These are phyloP conservation scores for Diaporthe sp. DNA, from an alignment of 2,329 filamentous ascomycete species.

Conservation along the genomic window DNA sequence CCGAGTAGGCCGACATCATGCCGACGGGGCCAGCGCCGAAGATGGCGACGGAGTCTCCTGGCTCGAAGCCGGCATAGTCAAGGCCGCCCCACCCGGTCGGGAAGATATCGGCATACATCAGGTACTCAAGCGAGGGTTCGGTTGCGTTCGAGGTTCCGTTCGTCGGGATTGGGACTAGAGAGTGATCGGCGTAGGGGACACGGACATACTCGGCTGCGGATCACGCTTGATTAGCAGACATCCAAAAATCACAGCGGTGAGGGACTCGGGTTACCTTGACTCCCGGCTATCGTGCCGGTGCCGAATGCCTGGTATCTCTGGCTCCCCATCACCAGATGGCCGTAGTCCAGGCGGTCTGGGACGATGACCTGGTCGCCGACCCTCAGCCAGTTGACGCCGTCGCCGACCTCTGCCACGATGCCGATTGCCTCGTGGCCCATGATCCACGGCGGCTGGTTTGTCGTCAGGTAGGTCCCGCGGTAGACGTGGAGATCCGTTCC, in stretches of 20 bases:
- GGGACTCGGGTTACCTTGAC: background rate
- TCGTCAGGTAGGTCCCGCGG: slow-evolving; percentile 46
- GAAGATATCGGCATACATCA: slow-evolving; percentile 54
- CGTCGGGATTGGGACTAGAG: slow-evolving; percentile 42
- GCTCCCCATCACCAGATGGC: background rate
- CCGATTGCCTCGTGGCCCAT: slow-evolving; percentile 60
- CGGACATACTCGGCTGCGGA: slow-evolving; percentile 17
- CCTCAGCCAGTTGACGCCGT: slow-evolving; percentile 51
- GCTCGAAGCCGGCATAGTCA: slow-evolving; percentile 53
- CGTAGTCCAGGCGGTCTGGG: slow-evolving; percentile 42
- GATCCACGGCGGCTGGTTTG: slow-evolving; percentile 43
- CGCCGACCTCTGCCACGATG: slow-evolving; percentile 53
- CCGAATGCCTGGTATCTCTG: background rate
- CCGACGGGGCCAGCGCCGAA: slow-evolving; percentile 48
- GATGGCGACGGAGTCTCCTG: slow-evolving; percentile 49
- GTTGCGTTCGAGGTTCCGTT: slow-evolving; percentile 36
- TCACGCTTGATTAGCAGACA: background rate
- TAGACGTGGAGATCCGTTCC: slow-evolving; percentile 54
- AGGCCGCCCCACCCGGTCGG: slow-evolving; percentile 56
- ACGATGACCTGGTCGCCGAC: slow-evolving; percentile 58
- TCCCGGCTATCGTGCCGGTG: background rate
- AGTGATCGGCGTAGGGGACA: background rate
- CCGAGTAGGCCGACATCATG: slow-evolving; percentile 46
- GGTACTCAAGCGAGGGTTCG: slow-evolving; percentile 42
- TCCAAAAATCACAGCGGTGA: background rate